Evolutionary conservation across 257 asterid species (phyloP).

Genomic region (Fraxinus excelsior): DNA sequence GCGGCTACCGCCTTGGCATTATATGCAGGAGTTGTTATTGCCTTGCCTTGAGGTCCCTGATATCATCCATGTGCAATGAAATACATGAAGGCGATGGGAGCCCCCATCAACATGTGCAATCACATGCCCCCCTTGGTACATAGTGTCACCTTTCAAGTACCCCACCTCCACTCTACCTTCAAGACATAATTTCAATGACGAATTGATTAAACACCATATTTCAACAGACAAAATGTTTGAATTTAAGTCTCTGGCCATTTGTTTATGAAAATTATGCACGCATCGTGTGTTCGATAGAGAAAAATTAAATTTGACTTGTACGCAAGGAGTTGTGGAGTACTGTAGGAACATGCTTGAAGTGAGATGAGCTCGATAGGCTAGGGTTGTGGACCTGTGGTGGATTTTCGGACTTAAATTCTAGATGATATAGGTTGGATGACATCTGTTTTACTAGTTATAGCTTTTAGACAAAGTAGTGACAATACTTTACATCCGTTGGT

Average conservation of each 20-base stretch:
- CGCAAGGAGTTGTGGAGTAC: background rate
- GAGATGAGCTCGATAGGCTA: background rate
- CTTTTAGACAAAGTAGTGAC: too few relatives aligned
- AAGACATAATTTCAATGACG: background rate
- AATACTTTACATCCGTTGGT: too few relatives aligned
- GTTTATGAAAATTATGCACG: background rate
- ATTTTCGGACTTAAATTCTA: too few relatives aligned
- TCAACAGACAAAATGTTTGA: background rate
- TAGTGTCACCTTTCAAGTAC: background rate
- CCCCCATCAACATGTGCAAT: constrained; percentile 49
- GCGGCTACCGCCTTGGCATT: constrained; percentile 4
- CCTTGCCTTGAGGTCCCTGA: constrained; percentile 13
- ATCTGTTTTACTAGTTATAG: too few relatives aligned
- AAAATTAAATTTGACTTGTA: background rate
- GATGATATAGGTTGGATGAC: too few relatives aligned
- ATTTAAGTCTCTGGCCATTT: background rate
- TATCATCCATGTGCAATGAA: constrained; percentile 42
- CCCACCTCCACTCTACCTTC: background rate
- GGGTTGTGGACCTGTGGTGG: too few relatives aligned
- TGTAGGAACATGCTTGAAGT: background rate
- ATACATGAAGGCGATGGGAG: constrained; percentile 39
- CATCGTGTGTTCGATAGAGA: background rate
- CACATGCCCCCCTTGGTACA: constrained; percentile 39
- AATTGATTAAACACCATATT: background rate
- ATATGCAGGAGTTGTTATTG: constrained; percentile 20